Evolutionary conservation across 2,329 filamentous ascomycete species (phyloP), one percentile per base, ranked within the genome.

Genomic region (Botrytis squamosa): DNA sequence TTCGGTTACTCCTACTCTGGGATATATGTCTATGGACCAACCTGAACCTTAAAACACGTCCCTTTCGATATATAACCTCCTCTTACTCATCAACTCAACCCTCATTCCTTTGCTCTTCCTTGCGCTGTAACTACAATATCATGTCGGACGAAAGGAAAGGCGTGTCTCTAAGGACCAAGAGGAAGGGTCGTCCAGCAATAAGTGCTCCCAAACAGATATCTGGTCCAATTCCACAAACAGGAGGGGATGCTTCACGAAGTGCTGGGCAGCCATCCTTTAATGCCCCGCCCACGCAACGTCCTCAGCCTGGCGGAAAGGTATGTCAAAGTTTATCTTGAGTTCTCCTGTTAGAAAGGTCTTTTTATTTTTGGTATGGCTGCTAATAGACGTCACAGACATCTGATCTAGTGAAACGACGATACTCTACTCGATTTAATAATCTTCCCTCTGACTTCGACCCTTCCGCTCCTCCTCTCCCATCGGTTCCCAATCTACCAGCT

Each of bases 331-430:
- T 33, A n/a, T 64, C 22, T 62, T n/a, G 12, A 29, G 7, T 33
- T 14, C 10, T 59, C 46, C 36, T 20, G 33, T 12, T 67, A 5
- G 16, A n/a, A 18, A 14, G 14, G 36, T 12, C 20, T 72, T 3
- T 16, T 46, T 9, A 5, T 62, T n/a, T 60, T 22, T 62, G 3
- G 57, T 60, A 59, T 59, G 3, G 8, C 55, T 69, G 75, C 75
- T 77, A 68, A 75, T 57, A 46, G 25, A 7, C 22, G 44, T 52
- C 55, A 40, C 12, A 82, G 88, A 91, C 89, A 1, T 89, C 89
- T 38, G 95, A 99, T 82, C 86, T 98, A 71, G 95, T 99, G 74
- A 98, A 98, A 85, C 89, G 94, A 78, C 88, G 96, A 78, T 99
- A 98, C 83, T 98, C 96, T 57, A 95, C 95, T 60, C 91, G 95